These are phyloP conservation scores for Edaphochlamys debaryana DNA, from an alignment of 139 green algal species.

Conservation along the genomic window DNA sequence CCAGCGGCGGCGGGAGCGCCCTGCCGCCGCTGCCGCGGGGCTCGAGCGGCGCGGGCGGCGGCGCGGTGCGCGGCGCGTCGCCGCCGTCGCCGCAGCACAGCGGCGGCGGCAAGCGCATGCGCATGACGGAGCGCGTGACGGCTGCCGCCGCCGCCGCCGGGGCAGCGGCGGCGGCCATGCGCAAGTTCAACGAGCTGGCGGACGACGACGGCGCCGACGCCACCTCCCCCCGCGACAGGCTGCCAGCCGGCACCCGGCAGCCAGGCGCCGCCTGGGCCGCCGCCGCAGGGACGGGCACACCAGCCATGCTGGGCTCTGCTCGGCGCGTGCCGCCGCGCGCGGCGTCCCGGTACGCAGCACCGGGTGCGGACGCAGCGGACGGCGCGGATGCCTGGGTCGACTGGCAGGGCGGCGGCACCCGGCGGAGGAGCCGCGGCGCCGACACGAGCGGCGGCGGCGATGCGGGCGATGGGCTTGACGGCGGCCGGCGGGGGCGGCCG, in stretches of 20 bases:
- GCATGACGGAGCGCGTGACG: too few species aligned
- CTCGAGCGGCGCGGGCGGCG: neutral
- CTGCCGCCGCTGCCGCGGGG: neutral
- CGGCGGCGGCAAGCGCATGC: conserved; percentile 34
- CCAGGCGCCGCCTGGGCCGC: too few species aligned
- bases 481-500: neutral
- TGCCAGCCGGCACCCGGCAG: neutral
- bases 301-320: neutral
- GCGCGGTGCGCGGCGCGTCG: neutral
- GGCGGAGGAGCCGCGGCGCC: neutral
- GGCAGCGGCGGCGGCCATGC: neutral
- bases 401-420: neutral
- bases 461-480: neutral
- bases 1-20: neutral
- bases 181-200: conserved; percentile 12
- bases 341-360: neutral
- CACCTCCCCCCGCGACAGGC: conserved; percentile 1
- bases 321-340: neutral
- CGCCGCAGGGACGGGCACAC: neutral
- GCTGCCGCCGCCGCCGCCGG: neutral
- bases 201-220: neutral
- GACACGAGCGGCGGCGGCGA: neutral
- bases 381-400: too few species aligned
- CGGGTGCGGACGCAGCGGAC: too few species aligned
- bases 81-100: conserved; percentile 7